Conservation (phyloP, 257 asterid genomes). For the Verbascum thapsus region DNA sequence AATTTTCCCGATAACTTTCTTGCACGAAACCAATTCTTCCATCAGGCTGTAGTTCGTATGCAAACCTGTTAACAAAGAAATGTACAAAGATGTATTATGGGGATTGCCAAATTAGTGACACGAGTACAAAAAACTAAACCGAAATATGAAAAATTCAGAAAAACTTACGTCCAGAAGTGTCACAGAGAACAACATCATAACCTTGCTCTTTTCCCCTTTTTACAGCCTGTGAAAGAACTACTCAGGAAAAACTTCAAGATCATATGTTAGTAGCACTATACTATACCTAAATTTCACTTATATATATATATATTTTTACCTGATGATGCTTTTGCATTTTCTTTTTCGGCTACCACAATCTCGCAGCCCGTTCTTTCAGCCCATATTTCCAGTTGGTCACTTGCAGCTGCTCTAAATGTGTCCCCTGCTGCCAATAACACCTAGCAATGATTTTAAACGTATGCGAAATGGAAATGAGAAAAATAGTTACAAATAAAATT, state of each 20-base stretch:
- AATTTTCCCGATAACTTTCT: constrained; percentile 75
- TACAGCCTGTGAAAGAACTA: constrained; percentile 97
- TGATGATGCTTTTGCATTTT: constrained; percentile 83
- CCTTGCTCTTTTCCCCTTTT: constrained; percentile 81
- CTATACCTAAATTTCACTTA: constrained; percentile 12
- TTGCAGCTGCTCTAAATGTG: constrained; percentile 98
- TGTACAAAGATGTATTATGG: not conserved
- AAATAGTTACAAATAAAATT: not conserved
- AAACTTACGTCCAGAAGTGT: constrained; percentile 96
- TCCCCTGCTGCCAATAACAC: constrained; percentile 96
- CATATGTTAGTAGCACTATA: constrained; percentile 34
- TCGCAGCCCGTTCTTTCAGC: constrained; percentile 95
- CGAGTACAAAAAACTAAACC: constrained; percentile 4
- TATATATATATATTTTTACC: constrained; percentile 45
- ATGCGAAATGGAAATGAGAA: constrained; percentile 23
- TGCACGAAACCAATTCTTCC: constrained; percentile 93
- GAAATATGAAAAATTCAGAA: not conserved
- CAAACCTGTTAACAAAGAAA: constrained; percentile 55
- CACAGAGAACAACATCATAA: constrained; percentile 78
- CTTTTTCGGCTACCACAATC: constrained; percentile 84
- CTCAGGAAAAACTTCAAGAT: constrained; percentile 72
- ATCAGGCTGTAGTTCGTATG: constrained; percentile 95
- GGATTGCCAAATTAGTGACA: constrained; percentile 7
- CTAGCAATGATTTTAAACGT: constrained; percentile 41
- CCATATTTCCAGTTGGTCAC: constrained; percentile 95